Conservation (phyloP, 164 flowering plant genomes). For the Amborella trichopoda region DNA sequence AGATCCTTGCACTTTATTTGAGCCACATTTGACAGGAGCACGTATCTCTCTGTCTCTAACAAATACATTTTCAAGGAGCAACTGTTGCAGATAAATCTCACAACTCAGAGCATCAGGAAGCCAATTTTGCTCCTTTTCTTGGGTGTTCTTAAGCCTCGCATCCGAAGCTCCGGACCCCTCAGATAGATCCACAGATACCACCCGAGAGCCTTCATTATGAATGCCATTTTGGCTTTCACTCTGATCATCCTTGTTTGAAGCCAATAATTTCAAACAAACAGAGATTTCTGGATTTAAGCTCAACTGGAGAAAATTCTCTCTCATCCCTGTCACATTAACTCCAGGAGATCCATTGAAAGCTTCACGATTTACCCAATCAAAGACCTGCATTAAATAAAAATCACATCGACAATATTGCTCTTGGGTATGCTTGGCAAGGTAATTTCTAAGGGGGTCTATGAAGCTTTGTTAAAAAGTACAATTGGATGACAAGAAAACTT, state of each 20-base stretch:
- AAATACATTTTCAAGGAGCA: conserved; percentile 65
- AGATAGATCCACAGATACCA: conserved; percentile 25
- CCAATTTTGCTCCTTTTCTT: conserved; percentile 13
- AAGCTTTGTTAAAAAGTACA: too few relatives aligned
- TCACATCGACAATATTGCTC: too few relatives aligned
- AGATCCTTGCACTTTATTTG: conserved; percentile 26
- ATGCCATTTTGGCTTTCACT: conserved; percentile 11
- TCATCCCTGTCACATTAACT: conserved; percentile 66
- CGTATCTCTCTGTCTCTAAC: conserved; percentile 36
- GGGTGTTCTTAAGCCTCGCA: conserved; percentile 14
- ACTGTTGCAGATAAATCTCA: conserved; percentile 76
- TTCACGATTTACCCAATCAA: conserved; percentile 86
- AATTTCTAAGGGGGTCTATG: too few relatives aligned
- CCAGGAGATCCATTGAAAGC: conserved; percentile 57
- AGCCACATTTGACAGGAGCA: conserved; percentile 16
- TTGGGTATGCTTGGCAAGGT: too few relatives aligned
- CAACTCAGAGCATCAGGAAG: conserved; percentile 40
- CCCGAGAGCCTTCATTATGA: conserved; percentile 25
- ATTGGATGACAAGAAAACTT: too few relatives aligned
- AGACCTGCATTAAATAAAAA: conserved; percentile 48
- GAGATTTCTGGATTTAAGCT: conserved; percentile 64
- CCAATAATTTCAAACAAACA: conserved; percentile 50
- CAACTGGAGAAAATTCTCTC: conserved; percentile 63
- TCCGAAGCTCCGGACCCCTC: conserved; percentile 24
- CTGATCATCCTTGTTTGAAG: conserved; percentile 25